Conservation (phyloP, 805 yeast genomes). For the Metschnikowia kunwiensis region DNA sequence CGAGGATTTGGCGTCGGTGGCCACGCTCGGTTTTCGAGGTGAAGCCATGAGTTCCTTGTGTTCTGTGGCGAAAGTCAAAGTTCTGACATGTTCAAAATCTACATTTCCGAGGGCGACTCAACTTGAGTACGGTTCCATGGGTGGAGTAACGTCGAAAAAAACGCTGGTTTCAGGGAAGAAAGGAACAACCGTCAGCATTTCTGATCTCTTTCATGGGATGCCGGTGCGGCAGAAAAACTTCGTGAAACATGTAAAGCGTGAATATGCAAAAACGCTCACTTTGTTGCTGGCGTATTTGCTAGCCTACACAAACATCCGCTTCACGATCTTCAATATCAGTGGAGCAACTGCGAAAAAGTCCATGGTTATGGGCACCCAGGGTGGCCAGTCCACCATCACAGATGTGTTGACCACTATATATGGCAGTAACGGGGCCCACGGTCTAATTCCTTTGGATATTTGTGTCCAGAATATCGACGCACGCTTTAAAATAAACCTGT, state of each 20-base stretch:
- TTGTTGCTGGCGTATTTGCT: slow-evolving; percentile 68
- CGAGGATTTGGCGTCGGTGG: slow-evolving; percentile 49
- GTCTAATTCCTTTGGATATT: slow-evolving; percentile 51
- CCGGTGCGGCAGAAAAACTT: slow-evolving; percentile 85
- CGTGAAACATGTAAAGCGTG: slow-evolving; percentile 61
- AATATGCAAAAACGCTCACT: slow-evolving; percentile 64
- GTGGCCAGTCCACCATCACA: slow-evolving; percentile 36
- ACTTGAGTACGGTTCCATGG: slow-evolving; percentile 54
- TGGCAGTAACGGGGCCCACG: slow-evolving; percentile 64
- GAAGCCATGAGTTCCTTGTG: slow-evolving; percentile 76
- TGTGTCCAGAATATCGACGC: slow-evolving; percentile 30
- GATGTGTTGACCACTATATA: slow-evolving; percentile 65
- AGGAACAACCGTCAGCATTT: slow-evolving; percentile 67
- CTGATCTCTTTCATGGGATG: slow-evolving; percentile 58
- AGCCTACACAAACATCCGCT: slow-evolving; percentile 53
- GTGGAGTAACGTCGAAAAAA: slow-evolving; percentile 39
- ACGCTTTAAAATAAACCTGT: slow-evolving; percentile 20
- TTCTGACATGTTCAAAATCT: slow-evolving; percentile 48
- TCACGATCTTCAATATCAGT: slow-evolving; percentile 56
- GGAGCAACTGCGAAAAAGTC: slow-evolving; percentile 42
- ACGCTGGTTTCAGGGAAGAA: slow-evolving; percentile 46
- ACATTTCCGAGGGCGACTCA: slow-evolving; percentile 56
- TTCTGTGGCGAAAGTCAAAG: slow-evolving; percentile 44
- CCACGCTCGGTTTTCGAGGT: slow-evolving; percentile 74
- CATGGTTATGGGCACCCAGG: slow-evolving; percentile 57